Evolutionary conservation across 495 filamentous ascomycete genomes (phyloP).

Genomic region (Pseudevernia furfuracea): DNA sequence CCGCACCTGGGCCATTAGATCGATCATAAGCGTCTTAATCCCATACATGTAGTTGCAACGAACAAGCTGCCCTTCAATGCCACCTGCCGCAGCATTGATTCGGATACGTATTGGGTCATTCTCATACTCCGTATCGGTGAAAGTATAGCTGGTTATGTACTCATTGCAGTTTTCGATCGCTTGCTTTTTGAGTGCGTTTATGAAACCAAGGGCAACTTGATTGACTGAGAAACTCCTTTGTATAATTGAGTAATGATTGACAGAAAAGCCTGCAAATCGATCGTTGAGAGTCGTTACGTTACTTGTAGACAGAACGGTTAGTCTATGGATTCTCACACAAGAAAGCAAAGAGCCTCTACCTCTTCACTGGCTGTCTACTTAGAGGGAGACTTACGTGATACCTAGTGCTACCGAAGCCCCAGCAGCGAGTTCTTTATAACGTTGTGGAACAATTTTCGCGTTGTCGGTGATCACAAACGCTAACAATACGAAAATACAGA

Average conservation of each 20-base stretch:
- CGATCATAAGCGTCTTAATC: background rate
- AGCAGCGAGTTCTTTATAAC: background rate
- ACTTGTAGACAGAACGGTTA: background rate
- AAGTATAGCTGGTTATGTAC: slow-evolving; percentile 4
- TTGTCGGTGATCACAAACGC: background rate
- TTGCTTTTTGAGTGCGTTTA: slow-evolving; percentile 6
- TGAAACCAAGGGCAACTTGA: slow-evolving; percentile 10
- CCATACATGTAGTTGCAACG: background rate
- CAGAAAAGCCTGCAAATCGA: slow-evolving; percentile 5
- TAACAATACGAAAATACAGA: background rate
- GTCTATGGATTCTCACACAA: background rate
- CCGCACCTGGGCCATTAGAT: background rate
- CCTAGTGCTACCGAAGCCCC: background rate
- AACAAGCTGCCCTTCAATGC: background rate
- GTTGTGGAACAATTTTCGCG: background rate
- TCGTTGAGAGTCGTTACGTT: background rate
- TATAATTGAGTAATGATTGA: background rate
- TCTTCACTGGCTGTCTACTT: background rate
- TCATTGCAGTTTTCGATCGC: background rate
- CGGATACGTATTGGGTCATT: background rate
- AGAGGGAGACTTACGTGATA: background rate
- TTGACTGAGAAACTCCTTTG: background rate
- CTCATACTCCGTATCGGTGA: background rate
- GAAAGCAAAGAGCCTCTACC: background rate
- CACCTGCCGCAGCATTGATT: background rate